A percentile compares a stretch with the other conserved stretches of the same genome.
Evolutionary conservation across 2,329 filamentous ascomycete species (phyloP).

Genomic region (Lachnellula subtilissima): DNA sequence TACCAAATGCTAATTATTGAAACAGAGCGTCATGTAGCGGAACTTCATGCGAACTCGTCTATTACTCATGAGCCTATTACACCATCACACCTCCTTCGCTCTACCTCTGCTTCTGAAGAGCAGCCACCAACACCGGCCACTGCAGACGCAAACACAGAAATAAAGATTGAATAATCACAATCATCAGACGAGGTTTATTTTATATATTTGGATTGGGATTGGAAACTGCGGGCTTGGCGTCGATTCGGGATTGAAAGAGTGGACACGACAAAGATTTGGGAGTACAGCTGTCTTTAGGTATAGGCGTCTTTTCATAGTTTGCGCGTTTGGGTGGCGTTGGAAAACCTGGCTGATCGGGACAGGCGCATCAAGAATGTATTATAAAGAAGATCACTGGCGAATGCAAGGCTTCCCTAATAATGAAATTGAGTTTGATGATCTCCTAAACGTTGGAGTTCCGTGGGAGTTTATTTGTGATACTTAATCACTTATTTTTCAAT

Average conservation of each 20-base stretch:
- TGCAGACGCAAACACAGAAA: background rate
- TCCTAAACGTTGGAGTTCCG: background rate
- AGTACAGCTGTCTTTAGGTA: too few species aligned
- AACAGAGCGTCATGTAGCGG: slow-evolving; percentile 27
- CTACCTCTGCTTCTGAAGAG: slow-evolving; percentile 29
- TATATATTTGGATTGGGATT: background rate
- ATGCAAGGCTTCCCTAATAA: background rate
- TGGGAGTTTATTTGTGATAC: too few species aligned
- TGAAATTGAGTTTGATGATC: background rate
- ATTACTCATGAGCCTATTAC: slow-evolving; percentile 30
- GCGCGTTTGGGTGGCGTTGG: background rate
- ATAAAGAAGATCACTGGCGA: background rate
- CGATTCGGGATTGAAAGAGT: background rate
- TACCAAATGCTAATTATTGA: slow-evolving; percentile 5
- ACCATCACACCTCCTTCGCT: slow-evolving; percentile 27
- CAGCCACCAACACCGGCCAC: background rate
- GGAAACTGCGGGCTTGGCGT: background rate
- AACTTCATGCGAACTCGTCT: slow-evolving; percentile 25
- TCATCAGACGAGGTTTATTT: background rate
- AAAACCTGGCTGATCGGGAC: background rate
- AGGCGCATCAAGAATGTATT: background rate
- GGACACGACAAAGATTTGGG: background rate
- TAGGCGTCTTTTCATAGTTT: too few species aligned
- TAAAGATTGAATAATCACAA: background rate
- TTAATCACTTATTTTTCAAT: too few species aligned